These are phyloP conservation scores for Ophiocordyceps australis DNA, from an alignment of 2,329 filamentous ascomycete genomes.

Conservation along the genomic window DNA sequence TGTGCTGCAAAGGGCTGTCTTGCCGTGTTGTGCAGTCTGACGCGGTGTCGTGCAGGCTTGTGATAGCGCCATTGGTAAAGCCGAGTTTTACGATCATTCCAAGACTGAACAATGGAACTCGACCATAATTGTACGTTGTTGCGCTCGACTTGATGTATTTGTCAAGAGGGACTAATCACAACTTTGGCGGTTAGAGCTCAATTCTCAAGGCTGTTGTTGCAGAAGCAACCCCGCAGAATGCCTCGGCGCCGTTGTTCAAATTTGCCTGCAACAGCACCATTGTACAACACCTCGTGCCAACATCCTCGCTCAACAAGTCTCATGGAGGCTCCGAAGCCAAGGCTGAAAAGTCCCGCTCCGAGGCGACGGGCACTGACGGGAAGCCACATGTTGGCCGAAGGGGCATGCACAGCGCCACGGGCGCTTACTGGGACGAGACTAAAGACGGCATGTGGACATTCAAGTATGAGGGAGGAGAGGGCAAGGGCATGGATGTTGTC, in stretches of 20 bases:
- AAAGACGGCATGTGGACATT: constrained; percentile 81
- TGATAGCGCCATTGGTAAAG: constrained; percentile 53
- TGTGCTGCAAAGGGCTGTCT: no score
- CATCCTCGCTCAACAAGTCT: constrained; percentile 43
- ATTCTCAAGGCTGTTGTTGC: constrained; percentile 65
- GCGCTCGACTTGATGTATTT: constrained; percentile 3
- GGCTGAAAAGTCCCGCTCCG: constrained; percentile 31
- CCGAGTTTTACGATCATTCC: constrained; percentile 71
- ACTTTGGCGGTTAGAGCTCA: constrained; percentile 51
- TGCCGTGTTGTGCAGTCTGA: background rate
- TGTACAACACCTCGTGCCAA: constrained; percentile 75
- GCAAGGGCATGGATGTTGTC: constrained; percentile 50
- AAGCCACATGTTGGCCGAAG: constrained; percentile 65
- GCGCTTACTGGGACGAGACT: constrained; percentile 81
- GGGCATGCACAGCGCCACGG: constrained; percentile 77
- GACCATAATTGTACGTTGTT: constrained; percentile 61
- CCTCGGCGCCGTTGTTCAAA: constrained; percentile 55
- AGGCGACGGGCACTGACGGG: constrained; percentile 37
- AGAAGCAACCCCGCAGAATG: constrained; percentile 43
- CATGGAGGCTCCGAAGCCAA: constrained; percentile 28
- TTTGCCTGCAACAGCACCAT: constrained; percentile 97
- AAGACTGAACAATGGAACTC: constrained; percentile 83
- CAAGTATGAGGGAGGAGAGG: constrained; percentile 58
- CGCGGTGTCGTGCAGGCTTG: constrained; percentile 47
- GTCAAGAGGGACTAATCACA: no score